Conservation (phyloP, 192 early-diverging fungal species). For the Backusella mclennaniae region DNA sequence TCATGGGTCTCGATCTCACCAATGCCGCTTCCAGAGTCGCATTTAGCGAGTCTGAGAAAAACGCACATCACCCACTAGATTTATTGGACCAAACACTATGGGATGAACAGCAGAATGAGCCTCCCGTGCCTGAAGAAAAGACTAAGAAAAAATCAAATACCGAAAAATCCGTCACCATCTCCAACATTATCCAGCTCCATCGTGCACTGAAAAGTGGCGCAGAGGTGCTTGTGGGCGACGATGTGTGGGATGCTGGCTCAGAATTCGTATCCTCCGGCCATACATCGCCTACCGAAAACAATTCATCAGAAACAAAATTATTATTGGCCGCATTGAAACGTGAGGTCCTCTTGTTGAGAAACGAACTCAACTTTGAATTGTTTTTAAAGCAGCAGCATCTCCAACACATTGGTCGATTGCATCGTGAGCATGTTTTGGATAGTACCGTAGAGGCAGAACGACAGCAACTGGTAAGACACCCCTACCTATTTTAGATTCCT, state of each 20-base stretch:
- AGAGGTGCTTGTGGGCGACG: slow-evolving; percentile 40
- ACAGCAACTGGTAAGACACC: slow-evolving; percentile 34
- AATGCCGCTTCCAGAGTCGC: slow-evolving; percentile 45
- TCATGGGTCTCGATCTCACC: slow-evolving; percentile 54
- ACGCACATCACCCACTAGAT: slow-evolving; percentile 15
- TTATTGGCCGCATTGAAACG: slow-evolving; percentile 44
- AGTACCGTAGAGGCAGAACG: slow-evolving; percentile 52
- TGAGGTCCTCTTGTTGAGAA: slow-evolving; percentile 51
- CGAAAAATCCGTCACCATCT: slow-evolving; percentile 25
- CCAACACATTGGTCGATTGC: slow-evolving; percentile 56
- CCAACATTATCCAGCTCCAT: slow-evolving; percentile 37
- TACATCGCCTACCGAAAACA: background rate
- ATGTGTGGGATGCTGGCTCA: slow-evolving; percentile 29
- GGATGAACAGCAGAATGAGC: background rate
- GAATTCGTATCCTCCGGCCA: background rate
- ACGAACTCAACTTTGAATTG: slow-evolving; percentile 61
- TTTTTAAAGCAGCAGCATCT: slow-evolving; percentile 61
- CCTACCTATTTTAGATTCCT: too few relatives aligned
- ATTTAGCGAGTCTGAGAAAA: slow-evolving; percentile 2
- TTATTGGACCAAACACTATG: slow-evolving; percentile 36
- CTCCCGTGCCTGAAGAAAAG: too few relatives aligned
- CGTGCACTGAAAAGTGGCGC: slow-evolving; percentile 42
- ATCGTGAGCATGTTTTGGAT: slow-evolving; percentile 56
- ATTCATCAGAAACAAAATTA: slow-evolving; percentile 20
- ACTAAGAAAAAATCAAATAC: background rate